Evolutionary conservation across 805 yeast species (phyloP), one percentile per base, ranked within the genome.

Genomic region (Blastobotrys robertii): DNA sequence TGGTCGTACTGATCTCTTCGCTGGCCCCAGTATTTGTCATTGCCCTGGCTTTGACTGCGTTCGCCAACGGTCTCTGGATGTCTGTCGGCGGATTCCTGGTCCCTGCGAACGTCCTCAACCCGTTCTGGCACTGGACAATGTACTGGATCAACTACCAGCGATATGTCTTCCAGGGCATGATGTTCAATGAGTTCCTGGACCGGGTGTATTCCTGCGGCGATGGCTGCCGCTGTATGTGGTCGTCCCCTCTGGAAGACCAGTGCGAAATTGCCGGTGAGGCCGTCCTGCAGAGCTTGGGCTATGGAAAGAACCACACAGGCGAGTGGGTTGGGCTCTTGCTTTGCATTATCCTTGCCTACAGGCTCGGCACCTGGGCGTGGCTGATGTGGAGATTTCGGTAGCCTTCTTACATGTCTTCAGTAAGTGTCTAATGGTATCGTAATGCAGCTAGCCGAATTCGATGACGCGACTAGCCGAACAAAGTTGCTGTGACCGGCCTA

Each of bases 11-110:
- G 29, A 53, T 66, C 12, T 50, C 69, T 11, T 50, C 65, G 7
- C 12, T 64, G 10, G 52, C 62, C 39, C 69, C 70, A 3, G 51
- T 56, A 12, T 66, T 65, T 45, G 70, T 66, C 6, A 59, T 62
- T 33, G 55, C 69, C 3, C 56, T 66, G 50, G 69, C 70, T 1
- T 47, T 65, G 16, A 62, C 67, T 4, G 69, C 70, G 1, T 66
- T 67, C 49, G 56, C 63, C 28, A 66, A 66, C 49, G 69, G 70
- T 3, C 53, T 67, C n/a, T 66, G 69, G 69, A 67, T 67, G 70
- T 56, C 66, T 13, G 68, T 65, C 7, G 66, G 67, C 10, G 70
- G 70, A 4, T 67, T 67, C 40, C 52, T 66, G 47, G 69, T 66
- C 15, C 48, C 62, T 10, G 48, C 60, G n/a, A 53, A 53, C 14